These are phyloP conservation scores for Medicago lupulina DNA, from an alignment of 306 rosid species.

Conservation along the genomic window DNA sequence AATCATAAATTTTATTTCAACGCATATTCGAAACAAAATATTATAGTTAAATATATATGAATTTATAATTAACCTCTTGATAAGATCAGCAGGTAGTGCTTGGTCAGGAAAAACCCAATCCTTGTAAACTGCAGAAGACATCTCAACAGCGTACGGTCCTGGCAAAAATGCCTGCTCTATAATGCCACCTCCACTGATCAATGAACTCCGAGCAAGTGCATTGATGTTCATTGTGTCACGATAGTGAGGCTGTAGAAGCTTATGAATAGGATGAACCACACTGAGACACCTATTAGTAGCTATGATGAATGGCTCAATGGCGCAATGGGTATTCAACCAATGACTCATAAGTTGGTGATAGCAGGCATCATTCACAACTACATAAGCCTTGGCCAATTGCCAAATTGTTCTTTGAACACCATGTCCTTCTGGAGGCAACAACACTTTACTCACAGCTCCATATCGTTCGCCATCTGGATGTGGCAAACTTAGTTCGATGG, in stretches of 20 bases:
- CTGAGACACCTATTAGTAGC: constrained; percentile 24
- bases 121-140: constrained; percentile 1
- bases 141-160: constrained; percentile 9
- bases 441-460: constrained; percentile 2
- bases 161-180: constrained; percentile 19
- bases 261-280: constrained; percentile 21
- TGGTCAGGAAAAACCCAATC: constrained; percentile 21
- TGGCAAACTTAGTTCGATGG: constrained; percentile 32
- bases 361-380: constrained; percentile 13
- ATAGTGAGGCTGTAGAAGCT: constrained; percentile 20
- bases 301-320: constrained; percentile 17
- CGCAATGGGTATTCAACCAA: constrained; percentile 53
- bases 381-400: constrained; percentile 24
- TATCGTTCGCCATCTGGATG: not conserved
- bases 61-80: constrained; percentile 3
- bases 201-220: constrained; percentile 10
- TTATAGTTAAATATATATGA: too few species aligned
- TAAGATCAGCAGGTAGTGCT: constrained; percentile 23
- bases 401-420: constrained; percentile 11
- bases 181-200: constrained; percentile 17
- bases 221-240: constrained; percentile 32
- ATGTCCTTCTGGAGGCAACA: not conserved
- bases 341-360: constrained; percentile 30
- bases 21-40: not conserved
- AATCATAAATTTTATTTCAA: not conserved